Percentiles rank a stretch among this genome's conserved stretches.
Conservation (phyloP, 2,329 filamentous ascomycete genomes). For the Rutstroemia sp. region DNA sequence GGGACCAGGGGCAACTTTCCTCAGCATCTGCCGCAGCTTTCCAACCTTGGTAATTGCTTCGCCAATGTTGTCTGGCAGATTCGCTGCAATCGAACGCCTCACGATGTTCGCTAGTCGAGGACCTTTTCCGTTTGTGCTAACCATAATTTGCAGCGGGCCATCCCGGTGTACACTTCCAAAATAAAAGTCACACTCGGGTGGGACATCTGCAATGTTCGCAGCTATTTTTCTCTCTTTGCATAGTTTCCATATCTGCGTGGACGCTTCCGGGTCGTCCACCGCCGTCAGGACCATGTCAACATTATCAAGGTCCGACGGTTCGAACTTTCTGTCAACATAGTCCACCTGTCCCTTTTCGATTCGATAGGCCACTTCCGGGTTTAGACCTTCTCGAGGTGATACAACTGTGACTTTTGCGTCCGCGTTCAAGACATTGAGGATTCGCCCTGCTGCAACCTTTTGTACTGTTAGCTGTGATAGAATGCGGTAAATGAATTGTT, state of each 20-base stretch:
- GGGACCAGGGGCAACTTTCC: constrained; percentile 63
- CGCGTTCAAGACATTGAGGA: constrained; percentile 89
- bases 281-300: constrained; percentile 86
- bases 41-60: constrained; percentile 83
- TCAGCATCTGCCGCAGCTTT: constrained; percentile 67
- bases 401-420: constrained; percentile 86
- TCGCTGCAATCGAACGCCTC: constrained; percentile 69
- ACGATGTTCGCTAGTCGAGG: constrained; percentile 85
- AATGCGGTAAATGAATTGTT: not conserved
- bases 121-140: constrained; percentile 95
- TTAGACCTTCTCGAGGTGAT: constrained; percentile 71
- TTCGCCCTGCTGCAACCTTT: constrained; percentile 90
- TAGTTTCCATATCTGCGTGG: constrained; percentile 82
- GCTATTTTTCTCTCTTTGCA: constrained; percentile 80
- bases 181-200: constrained; percentile 96
- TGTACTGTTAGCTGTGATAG: constrained; percentile 16
- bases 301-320: constrained; percentile 81
- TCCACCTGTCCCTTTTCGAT: constrained; percentile 67
- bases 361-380: constrained; percentile 80
- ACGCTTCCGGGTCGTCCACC: constrained; percentile 89
- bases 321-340: constrained; percentile 77
- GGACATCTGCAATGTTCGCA: constrained; percentile 95
- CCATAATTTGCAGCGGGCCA: constrained; percentile 95
- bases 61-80: constrained; percentile 71
- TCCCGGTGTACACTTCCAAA: constrained; percentile 95